These are phyloP conservation scores for Saccharomyces hybrid DNA, from an alignment of 1,139 yeast genomes.

Conservation along the genomic window DNA sequence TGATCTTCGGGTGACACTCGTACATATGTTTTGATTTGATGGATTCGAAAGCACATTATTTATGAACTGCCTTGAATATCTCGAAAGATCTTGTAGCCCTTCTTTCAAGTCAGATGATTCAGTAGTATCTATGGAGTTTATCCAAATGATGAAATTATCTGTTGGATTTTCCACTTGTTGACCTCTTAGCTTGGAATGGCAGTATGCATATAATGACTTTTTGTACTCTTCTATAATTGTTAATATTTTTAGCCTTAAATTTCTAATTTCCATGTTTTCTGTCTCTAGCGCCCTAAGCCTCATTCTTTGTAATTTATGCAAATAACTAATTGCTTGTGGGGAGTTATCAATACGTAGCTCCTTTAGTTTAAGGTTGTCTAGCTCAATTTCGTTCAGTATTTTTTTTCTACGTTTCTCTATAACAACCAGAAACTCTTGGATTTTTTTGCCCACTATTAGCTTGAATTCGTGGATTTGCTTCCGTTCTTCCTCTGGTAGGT, in stretches of 20 bases:
- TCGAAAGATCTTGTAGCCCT: conserved; percentile 13
- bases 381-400: conserved; percentile 18
- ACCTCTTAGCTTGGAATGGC: conserved; percentile 15
- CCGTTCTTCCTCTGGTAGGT: conserved; percentile 14
- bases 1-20: not conserved
- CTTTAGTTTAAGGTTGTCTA: conserved; percentile 16
- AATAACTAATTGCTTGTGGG: conserved; percentile 14
- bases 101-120: conserved; percentile 14
- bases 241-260: conserved; percentile 19
- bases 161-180: conserved; percentile 20
- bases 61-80: conserved; percentile 9
- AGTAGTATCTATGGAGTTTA: conserved; percentile 20
- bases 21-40: not conserved
- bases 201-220: conserved; percentile 19
- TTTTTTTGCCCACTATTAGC: conserved; percentile 15
- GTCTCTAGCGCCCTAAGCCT: conserved; percentile 29
- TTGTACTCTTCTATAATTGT: conserved; percentile 25
- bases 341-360: conserved; percentile 12
- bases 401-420: conserved; percentile 20
- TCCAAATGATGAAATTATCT: conserved; percentile 19
- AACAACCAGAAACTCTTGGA: conserved; percentile 15
- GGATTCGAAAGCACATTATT: conserved; percentile 4
- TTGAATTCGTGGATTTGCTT: conserved; percentile 17
- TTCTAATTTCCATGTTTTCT: conserved; percentile 27
- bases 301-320: conserved; percentile 25